Conservation (phyloP, 768 basidiomycete genomes). For the Mycena galopus region DNA sequence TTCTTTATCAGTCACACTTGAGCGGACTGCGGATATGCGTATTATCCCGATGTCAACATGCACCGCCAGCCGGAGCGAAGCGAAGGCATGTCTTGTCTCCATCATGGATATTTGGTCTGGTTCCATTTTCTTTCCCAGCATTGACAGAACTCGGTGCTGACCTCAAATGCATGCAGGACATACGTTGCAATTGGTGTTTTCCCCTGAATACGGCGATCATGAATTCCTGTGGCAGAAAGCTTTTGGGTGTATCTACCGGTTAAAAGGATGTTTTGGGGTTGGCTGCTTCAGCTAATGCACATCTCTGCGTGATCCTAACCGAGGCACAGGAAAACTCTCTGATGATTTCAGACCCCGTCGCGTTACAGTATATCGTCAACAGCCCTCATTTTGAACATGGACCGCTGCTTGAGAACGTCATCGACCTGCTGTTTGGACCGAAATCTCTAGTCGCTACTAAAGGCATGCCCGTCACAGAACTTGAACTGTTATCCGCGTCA, state of each 20-base stretch:
- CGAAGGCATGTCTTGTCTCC: too few relatives aligned
- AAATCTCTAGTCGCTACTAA: background rate
- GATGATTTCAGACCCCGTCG: slow-evolving; percentile 15
- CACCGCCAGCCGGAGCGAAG: too few relatives aligned
- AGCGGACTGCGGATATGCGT: too few relatives aligned
- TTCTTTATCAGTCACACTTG: too few relatives aligned
- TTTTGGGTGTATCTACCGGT: background rate
- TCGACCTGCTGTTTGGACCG: background rate
- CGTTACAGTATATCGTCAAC: slow-evolving; percentile 4
- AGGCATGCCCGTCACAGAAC: background rate
- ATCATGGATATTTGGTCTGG: background rate
- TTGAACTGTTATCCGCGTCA: background rate
- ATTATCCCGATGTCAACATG: too few relatives aligned
- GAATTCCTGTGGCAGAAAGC: slow-evolving; percentile 18
- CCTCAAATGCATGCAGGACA: slow-evolving; percentile 2
- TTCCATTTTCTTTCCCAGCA: background rate
- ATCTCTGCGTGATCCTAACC: background rate
- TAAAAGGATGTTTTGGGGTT: slow-evolving; percentile 20
- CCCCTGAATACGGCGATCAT: slow-evolving; percentile 7
- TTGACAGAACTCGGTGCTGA: background rate
- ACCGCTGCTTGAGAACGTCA: background rate
- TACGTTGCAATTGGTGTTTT: slow-evolving; percentile 5
- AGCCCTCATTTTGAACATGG: slow-evolving; percentile 3
- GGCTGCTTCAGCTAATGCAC: background rate
- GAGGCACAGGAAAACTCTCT: slow-evolving; percentile 10